phyloP scores from a whole-genome alignment of 371 early-diverging fungal genomes.

The Rhizopus sp. region DNA sequence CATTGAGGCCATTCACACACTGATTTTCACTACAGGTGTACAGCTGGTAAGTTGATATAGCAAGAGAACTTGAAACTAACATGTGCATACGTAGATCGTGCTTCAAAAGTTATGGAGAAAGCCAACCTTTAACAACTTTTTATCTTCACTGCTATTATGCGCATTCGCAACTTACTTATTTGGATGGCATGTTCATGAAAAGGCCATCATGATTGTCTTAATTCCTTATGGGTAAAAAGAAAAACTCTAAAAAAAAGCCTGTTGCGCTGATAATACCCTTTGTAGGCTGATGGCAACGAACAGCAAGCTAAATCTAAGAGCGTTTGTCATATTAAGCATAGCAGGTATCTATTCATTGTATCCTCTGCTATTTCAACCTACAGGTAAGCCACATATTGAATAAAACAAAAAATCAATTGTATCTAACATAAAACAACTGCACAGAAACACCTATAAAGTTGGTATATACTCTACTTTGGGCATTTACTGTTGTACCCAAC shows the following conservation, averaged over 20 bases:
- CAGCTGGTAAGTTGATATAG: conserved; percentile 57
- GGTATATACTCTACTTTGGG: conserved; percentile 58
- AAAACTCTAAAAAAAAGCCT: background rate
- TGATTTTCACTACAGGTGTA: conserved; percentile 73
- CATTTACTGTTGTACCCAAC: conserved; percentile 49
- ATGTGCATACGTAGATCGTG: conserved; percentile 26
- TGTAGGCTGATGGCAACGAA: conserved; percentile 50
- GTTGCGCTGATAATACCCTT: background rate
- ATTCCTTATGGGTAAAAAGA: conserved; percentile 74
- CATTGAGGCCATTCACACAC: conserved; percentile 73
- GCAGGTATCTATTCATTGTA: conserved; percentile 80
- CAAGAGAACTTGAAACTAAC: no score
- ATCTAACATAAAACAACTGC: background rate
- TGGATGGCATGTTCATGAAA: conserved; percentile 99
- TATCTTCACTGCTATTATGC: conserved; percentile 76
- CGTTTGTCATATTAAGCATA: conserved; percentile 67
- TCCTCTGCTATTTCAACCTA: conserved; percentile 82
- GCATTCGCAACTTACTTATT: conserved; percentile 90
- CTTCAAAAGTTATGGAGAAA: conserved; percentile 61
- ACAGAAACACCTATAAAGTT: conserved; percentile 71
- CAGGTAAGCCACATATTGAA: conserved; percentile 49
- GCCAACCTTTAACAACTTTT: conserved; percentile 71
- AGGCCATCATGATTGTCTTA: conserved; percentile 87
- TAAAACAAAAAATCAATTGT: background rate
- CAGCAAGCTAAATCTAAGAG: conserved; percentile 50